Evolutionary conservation across 805 yeast genomes (phyloP), one percentile per base, ranked within the genome.

Genomic region (Starmera pachycereana): DNA sequence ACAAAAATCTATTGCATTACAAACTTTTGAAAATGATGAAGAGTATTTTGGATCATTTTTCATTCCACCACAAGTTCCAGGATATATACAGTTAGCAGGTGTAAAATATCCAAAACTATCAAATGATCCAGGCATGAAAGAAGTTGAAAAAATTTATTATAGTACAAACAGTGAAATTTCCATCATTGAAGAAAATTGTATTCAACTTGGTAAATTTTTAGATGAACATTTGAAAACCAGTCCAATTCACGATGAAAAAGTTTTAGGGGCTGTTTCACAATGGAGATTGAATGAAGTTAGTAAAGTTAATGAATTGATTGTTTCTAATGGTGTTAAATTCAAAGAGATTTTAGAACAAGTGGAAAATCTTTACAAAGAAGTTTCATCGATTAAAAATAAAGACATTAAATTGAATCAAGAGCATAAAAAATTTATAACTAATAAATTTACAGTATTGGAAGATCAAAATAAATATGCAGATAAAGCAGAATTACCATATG

Each of bases 241-340:
- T 8, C 46, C 59, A 7, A 41, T 32, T 8, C 62, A 66, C 36
- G 51, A 64, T 2, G 47, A 44, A 7, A 42, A 35, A 3, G 51
- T 66, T 0, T 30, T 63, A 1, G 47, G 50, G 12, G 45, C 52
- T 37, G 42, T 54, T 12, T 54, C 59, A 33, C 58, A 63, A 9
- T 66, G 72, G 72, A 61, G 68, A 48, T 40, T 66, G 16, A 39
- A 54, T 12, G 69, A 65, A 39, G 47, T 51, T 7, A 13, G 28
- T 0, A 38, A 37, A 5, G 33, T 61, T 7, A 28, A 27, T 6
- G 36, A 36, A 1, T 40, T 52, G 9, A 13, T 51, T 10, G 10
- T 38, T 3, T 22, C 27, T 2, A 35, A 38, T 13, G 2, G 33
- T 12, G 35, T 37, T 7, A 32, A 30, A 7, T 27, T 32, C 5